Percentiles rank a stretch among this genome's conserved stretches.
Evolutionary conservation across 169 alveolate species (phyloP).

Genomic region (Eimeria brunetti): DNA sequence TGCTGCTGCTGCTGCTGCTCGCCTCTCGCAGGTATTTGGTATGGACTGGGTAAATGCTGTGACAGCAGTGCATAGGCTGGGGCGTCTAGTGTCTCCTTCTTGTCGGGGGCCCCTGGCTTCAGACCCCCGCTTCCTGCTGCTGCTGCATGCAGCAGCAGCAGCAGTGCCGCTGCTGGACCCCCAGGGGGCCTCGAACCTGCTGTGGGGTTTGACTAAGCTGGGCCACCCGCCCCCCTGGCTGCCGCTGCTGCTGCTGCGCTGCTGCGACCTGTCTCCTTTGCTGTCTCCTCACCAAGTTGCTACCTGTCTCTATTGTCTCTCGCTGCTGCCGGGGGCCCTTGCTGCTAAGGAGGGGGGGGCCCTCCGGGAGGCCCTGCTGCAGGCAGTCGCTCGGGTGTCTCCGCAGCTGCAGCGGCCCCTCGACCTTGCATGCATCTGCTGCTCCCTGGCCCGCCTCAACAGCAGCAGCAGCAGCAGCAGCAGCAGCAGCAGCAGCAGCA

Average conservation of each 20-base stretch:
- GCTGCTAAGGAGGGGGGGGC: constrained; percentile 23
- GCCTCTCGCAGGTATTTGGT: not conserved
- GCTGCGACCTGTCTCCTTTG: constrained; percentile 16
- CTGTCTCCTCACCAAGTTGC: constrained; percentile 65
- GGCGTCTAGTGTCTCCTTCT: constrained; percentile 50
- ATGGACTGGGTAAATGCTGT: constrained; percentile 15
- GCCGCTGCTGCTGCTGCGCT: constrained; percentile 70
- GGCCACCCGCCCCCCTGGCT: constrained; percentile 74
- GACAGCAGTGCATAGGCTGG: constrained; percentile 74
- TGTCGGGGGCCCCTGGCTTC: not conserved
- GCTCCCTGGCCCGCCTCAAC: constrained; percentile 36
- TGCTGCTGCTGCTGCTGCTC: not conserved
- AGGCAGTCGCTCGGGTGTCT: constrained; percentile 15
- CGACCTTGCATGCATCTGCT: constrained; percentile 65
- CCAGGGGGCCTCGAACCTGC: constrained; percentile 49
- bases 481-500: too few species aligned
- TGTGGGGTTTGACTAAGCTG: constrained; percentile 71
- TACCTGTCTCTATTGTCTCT: constrained; percentile 58
- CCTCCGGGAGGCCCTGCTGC: constrained; percentile 47
- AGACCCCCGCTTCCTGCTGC: constrained; percentile 61
- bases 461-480: constrained; percentile 26
- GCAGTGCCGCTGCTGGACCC: constrained; percentile 34
- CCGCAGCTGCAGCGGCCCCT: constrained; percentile 56
- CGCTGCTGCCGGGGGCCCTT: constrained; percentile 12
- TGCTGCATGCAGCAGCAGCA: constrained; percentile 45